Conservation (phyloP, 768 basidiomycete genomes). For the Amanita pseudoporphyria region DNA sequence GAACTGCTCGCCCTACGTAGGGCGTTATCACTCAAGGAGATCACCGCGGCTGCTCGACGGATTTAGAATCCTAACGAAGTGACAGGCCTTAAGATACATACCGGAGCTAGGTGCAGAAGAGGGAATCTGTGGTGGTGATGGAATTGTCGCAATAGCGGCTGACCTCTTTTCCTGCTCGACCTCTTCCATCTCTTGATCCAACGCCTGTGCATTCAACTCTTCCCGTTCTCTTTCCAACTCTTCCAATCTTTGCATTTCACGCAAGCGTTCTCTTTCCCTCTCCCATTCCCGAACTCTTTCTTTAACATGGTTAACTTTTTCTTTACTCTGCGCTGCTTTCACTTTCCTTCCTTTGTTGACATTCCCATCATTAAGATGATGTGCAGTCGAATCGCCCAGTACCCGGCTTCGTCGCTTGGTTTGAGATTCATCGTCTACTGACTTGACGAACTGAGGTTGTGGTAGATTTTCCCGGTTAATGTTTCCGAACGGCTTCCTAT, state of each 20-base stretch:
- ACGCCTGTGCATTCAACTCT: conserved; percentile 26
- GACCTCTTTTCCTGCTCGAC: conserved; percentile 9
- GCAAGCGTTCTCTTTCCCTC: conserved; percentile 54
- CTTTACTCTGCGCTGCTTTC: conserved; percentile 9
- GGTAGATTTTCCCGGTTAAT: conserved; percentile 19
- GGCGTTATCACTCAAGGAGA: conserved; percentile 15
- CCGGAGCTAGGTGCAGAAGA: conserved; percentile 23
- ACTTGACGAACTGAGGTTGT: conserved; percentile 12
- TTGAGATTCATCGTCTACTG: conserved; percentile 6
- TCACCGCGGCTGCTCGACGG: conserved; percentile 12
- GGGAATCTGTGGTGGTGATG: conserved; percentile 14
- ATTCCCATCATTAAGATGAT: conserved; percentile 6
- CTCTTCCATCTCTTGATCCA: conserved; percentile 17
- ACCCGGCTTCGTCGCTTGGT: conserved; percentile 7
- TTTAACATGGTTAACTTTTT: conserved; percentile 35
- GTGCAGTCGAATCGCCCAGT: conserved; percentile 6
- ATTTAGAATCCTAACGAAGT: conserved; percentile 4
- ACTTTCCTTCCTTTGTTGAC: conserved; percentile 8
- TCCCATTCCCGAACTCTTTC: conserved; percentile 74
- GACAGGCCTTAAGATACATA: conserved; percentile 8
- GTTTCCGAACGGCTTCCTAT: conserved; percentile 24
- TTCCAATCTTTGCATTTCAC: conserved; percentile 57
- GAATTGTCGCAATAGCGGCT: background rate
- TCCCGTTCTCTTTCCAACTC: conserved; percentile 46
- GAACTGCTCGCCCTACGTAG: conserved; percentile 6